phyloP scores from a whole-genome alignment of 148 eudicot species.

The Fagopyrum esculentum region DNA sequence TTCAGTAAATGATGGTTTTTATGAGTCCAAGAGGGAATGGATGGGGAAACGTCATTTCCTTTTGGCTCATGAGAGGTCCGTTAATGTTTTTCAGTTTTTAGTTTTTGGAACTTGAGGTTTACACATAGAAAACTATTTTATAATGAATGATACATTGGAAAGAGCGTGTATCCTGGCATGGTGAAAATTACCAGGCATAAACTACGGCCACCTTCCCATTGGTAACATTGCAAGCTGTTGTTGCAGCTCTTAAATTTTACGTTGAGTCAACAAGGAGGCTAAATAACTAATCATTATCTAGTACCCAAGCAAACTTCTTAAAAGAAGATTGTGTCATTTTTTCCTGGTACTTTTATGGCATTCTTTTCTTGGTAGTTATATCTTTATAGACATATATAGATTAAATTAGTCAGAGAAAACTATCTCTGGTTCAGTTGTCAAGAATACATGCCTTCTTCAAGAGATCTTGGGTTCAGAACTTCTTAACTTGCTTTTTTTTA shows the following conservation, averaged over 20 bases:
- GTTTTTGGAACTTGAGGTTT: background rate
- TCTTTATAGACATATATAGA: no score
- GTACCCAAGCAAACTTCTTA: background rate
- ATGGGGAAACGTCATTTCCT: slow-evolving; percentile 81
- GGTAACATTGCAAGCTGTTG: background rate
- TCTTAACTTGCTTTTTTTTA: no score
- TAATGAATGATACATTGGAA: background rate
- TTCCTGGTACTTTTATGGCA: background rate
- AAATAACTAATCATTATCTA: background rate
- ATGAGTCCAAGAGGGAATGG: slow-evolving; percentile 94
- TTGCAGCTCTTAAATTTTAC: background rate
- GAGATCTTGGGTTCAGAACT: no score
- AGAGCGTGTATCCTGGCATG: background rate
- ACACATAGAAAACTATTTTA: background rate
- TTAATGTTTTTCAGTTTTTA: background rate
- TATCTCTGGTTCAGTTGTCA: no score
- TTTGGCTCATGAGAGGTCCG: slow-evolving; percentile 78
- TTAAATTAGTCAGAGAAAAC: no score
- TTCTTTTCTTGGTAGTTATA: no score
- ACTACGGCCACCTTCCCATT: background rate
- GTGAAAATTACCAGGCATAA: background rate
- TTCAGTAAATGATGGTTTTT: slow-evolving; percentile 66
- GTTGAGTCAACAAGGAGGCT: background rate
- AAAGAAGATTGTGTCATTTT: background rate
- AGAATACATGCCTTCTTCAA: no score